Conservation (phyloP, 768 basidiomycete species). For the Gloeophyllum trabeum region DNA sequence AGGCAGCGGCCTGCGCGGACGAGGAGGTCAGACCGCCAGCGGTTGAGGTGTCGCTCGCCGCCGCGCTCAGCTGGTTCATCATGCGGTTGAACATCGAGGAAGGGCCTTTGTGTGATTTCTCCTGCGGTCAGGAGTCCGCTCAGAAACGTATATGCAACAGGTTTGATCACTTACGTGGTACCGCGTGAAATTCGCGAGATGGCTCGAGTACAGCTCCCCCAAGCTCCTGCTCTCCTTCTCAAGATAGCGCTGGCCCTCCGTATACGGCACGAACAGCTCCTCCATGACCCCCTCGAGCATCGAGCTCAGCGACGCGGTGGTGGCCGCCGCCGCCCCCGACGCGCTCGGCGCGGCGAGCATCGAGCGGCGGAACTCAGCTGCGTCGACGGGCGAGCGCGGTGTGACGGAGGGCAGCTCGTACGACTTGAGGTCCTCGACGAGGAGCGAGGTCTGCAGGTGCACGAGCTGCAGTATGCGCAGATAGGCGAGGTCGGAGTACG, state of each 20-base stretch:
- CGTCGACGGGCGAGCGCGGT: constrained; percentile 54
- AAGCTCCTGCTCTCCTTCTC: constrained; percentile 85
- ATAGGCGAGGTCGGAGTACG: constrained; percentile 81
- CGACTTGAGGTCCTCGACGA: constrained; percentile 86
- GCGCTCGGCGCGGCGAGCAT: constrained; percentile 30
- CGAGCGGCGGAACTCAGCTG: constrained; percentile 47
- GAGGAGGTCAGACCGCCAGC: constrained; percentile 50
- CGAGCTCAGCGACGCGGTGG: constrained; percentile 50
- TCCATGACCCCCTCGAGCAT: constrained; percentile 97
- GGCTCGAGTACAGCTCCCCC: constrained; percentile 62
- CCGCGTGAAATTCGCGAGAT: constrained; percentile 66
- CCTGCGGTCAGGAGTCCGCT: constrained; percentile 16
- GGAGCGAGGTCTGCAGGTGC: constrained; percentile 61
- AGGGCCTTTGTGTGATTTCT: constrained; percentile 49
- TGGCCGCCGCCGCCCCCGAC: constrained; percentile 30
- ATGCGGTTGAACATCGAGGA: constrained; percentile 82
- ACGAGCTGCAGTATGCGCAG: constrained; percentile 85
- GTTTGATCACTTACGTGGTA: constrained; percentile 62
- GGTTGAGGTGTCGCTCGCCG: constrained; percentile 53
- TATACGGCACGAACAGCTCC: constrained; percentile 90
- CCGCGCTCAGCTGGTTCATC: constrained; percentile 78
- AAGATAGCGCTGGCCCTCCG: constrained; percentile 83
- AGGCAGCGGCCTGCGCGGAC: constrained; percentile 76
- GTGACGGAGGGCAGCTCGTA: constrained; percentile 73
- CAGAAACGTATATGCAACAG: not conserved